Percentiles rank a stretch among this genome's conserved stretches.
Conservation (phyloP, 2,329 filamentous ascomycete species). For the Elsinoe batatas region DNA sequence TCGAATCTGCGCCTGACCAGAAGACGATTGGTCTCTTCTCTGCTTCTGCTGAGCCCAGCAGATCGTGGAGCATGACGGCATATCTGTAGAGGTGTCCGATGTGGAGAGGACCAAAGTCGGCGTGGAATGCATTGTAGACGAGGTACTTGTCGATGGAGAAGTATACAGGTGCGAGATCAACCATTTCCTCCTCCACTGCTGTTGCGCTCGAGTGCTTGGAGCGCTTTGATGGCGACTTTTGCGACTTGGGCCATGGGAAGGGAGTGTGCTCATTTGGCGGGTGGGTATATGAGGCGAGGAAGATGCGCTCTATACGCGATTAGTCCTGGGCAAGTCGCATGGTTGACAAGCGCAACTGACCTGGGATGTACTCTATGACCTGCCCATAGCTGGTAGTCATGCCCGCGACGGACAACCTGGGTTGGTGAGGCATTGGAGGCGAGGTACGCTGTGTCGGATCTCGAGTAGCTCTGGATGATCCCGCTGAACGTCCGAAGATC, state of each 20-base stretch:
- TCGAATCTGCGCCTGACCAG: constrained; percentile 85
- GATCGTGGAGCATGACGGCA: constrained; percentile 89
- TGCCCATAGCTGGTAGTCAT: constrained; percentile 62
- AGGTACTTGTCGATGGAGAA: constrained; percentile 85
- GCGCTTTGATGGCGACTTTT: constrained; percentile 63
- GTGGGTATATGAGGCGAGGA: constrained; percentile 83
- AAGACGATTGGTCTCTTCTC: constrained; percentile 87
- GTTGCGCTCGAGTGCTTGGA: constrained; percentile 38
- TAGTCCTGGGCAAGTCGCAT: constrained; percentile 6
- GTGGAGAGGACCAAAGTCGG: constrained; percentile 94
- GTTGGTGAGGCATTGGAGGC: constrained; percentile 24
- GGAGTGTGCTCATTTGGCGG: constrained; percentile 70
- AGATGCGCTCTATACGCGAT: constrained; percentile 66
- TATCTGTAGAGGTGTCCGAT: constrained; percentile 96
- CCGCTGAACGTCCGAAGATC: not conserved
- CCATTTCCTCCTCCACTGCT: constrained; percentile 36
- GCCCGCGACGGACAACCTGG: constrained; percentile 22
- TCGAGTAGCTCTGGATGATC: not conserved
- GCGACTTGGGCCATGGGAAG: constrained; percentile 67
- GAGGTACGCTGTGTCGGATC: constrained; percentile 5
- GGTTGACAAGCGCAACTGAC: constrained; percentile 42
- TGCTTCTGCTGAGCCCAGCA: constrained; percentile 83
- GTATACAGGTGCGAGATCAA: constrained; percentile 64
- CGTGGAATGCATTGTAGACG: constrained; percentile 96
- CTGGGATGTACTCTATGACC: constrained; percentile 92